phyloP scores from a whole-genome alignment of 495 filamentous ascomycete genomes.

The Chaetomium tenue region DNA sequence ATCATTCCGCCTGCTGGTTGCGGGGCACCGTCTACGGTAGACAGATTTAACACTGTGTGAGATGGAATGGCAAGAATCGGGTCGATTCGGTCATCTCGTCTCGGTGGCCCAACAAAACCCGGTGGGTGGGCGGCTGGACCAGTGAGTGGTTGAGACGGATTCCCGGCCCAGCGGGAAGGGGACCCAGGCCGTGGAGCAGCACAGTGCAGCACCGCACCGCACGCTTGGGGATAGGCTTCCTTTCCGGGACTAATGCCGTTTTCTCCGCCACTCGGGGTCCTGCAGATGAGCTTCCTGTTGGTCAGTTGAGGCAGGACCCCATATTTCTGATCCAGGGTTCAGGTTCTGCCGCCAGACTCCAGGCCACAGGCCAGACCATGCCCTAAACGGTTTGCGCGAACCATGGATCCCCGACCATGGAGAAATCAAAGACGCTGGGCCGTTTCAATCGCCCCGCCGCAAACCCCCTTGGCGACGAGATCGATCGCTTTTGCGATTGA shows the following conservation, averaged over 20 bases:
- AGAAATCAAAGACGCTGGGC: not conserved
- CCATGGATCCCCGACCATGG: not conserved
- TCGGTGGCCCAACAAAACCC: slow-evolving; percentile 7
- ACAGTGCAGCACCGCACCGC: slow-evolving; percentile 18
- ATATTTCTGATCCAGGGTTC: slow-evolving; percentile 32
- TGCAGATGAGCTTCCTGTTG: slow-evolving; percentile 20
- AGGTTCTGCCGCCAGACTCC: slow-evolving; percentile 18
- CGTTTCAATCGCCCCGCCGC: not conserved
- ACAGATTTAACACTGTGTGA: slow-evolving; percentile 21
- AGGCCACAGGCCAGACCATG: slow-evolving; percentile 9
- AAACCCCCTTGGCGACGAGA: not conserved
- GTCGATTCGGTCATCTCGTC: not conserved
- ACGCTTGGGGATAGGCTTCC: slow-evolving; percentile 21
- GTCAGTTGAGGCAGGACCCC: slow-evolving; percentile 10
- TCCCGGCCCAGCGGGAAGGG: slow-evolving; percentile 30
- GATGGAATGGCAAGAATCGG: not conserved
- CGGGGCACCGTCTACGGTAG: slow-evolving; percentile 12
- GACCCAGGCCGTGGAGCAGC: slow-evolving; percentile 10
- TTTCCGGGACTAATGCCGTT: slow-evolving; percentile 26
- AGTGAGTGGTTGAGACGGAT: slow-evolving; percentile 16
- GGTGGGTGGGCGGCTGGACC: slow-evolving; percentile 12
- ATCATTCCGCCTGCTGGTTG: slow-evolving; percentile 14
- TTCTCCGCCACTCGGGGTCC: slow-evolving; percentile 23
- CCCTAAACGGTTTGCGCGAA: slow-evolving; percentile 6
- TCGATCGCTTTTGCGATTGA: not conserved